Evolutionary conservation across 1,139 yeast genomes (phyloP).

Genomic region (Suhomyces wounanorum): DNA sequence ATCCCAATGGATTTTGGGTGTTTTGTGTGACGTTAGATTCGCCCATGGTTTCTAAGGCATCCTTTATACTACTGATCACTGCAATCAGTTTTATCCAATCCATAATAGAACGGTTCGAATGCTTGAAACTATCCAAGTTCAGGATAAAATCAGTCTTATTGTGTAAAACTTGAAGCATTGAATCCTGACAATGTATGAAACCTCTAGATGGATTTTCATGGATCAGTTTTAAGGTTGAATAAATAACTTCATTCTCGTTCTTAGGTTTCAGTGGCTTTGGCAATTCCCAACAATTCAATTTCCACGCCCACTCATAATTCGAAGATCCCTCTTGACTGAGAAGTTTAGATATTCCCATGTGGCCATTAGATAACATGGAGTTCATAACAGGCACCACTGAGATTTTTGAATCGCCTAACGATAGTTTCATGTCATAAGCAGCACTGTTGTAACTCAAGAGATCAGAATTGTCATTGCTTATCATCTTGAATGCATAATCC

Average conservation of each 20-base stretch:
- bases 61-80: conserved; percentile 29
- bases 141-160: conserved; percentile 15
- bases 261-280: conserved; percentile 41
- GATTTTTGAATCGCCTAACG: conserved; percentile 17
- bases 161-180: conserved; percentile 22
- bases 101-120: conserved; percentile 11
- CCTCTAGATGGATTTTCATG: conserved; percentile 31
- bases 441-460: conserved; percentile 60
- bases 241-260: conserved; percentile 46
- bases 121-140: background rate
- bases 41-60: conserved; percentile 10
- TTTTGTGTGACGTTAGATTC: background rate
- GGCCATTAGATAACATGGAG: conserved; percentile 48
- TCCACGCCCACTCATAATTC: conserved; percentile 63
- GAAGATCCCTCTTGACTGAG: conserved; percentile 16
- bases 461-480: conserved; percentile 40
- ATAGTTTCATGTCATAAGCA: conserved; percentile 47
- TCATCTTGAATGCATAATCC: conserved; percentile 48
- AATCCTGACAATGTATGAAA: conserved; percentile 18
- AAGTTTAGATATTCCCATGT: conserved; percentile 50
- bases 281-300: conserved; percentile 67
- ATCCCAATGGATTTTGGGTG: conserved; percentile 1
- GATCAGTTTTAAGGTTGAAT: conserved; percentile 46
- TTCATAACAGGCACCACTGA: conserved; percentile 5
- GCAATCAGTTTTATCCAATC: conserved; percentile 43